Conservation (phyloP, 768 basidiomycete genomes). For the Lactifluus echinatus region DNA sequence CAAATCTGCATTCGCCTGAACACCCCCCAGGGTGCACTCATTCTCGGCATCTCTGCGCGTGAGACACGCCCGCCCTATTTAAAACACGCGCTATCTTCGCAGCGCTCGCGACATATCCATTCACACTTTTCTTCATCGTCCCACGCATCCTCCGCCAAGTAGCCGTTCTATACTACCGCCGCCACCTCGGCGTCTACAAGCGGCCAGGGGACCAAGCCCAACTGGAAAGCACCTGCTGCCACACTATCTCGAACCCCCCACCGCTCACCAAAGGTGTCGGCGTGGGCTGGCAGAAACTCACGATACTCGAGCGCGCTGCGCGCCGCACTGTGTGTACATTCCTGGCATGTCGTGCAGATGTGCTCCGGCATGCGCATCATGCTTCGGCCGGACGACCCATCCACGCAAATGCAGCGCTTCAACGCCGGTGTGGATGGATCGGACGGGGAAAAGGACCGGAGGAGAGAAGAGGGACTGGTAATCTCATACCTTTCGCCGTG, state of each 20-base stretch:
- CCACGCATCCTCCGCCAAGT: neutral
- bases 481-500: slow-evolving; percentile 39
- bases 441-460: too few relatives aligned
- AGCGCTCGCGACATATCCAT: slow-evolving; percentile 37
- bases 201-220: neutral
- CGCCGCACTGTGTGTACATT: neutral
- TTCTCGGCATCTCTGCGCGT: slow-evolving; percentile 40
- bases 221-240: neutral
- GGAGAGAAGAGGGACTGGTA: neutral
- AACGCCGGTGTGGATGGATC: neutral
- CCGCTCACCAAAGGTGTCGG: neutral
- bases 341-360: slow-evolving; percentile 36
- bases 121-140: slow-evolving; percentile 35
- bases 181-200: neutral
- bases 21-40: slow-evolving; percentile 32
- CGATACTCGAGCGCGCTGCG: neutral
- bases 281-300: neutral
- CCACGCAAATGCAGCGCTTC: neutral
- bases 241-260: neutral
- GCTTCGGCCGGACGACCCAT: slow-evolving; percentile 31
- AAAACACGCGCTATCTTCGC: slow-evolving; percentile 29
- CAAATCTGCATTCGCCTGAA: slow-evolving; percentile 34
- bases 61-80: neutral
- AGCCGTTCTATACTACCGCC: neutral
- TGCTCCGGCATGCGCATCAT: slow-evolving; percentile 30